phyloP scores from a whole-genome alignment of 2,329 filamentous ascomycete genomes.

The Pseudogymnoascus verrucosus region DNA sequence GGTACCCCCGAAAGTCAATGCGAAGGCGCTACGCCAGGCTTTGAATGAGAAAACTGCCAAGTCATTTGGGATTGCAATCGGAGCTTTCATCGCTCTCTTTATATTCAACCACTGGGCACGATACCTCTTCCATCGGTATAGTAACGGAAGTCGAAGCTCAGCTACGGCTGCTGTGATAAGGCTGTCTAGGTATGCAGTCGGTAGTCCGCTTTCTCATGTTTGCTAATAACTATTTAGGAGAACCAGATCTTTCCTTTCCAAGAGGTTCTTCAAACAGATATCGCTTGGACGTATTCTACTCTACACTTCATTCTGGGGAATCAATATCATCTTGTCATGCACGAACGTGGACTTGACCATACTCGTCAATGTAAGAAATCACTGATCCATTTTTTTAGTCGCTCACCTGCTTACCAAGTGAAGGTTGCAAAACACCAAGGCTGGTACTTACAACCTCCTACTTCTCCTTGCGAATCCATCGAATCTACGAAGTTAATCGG shows the following conservation, averaged over 20 bases:
- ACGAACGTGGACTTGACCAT: constrained; percentile 20
- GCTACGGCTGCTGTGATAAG: background rate
- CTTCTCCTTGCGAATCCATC: constrained; percentile 16
- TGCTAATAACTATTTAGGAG: constrained; percentile 7
- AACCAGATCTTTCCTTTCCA: constrained; percentile 22
- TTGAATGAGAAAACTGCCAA: constrained; percentile 5
- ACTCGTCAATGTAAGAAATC: constrained; percentile 15
- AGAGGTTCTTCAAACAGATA: constrained; percentile 31
- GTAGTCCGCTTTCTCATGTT: background rate
- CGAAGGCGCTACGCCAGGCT: background rate
- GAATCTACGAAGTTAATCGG: constrained; percentile 13
- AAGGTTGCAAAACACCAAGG: constrained; percentile 11
- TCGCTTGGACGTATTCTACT: constrained; percentile 33
- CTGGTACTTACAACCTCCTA: constrained; percentile 19
- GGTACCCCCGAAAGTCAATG: background rate
- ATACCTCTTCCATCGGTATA: background rate
- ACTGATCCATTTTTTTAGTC: background rate
- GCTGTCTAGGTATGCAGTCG: constrained; percentile 4
- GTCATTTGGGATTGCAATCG: constrained; percentile 16
- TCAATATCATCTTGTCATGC: constrained; percentile 32
- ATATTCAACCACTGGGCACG: constrained; percentile 15
- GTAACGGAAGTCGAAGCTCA: background rate
- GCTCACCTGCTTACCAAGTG: background rate
- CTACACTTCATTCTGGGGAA: constrained; percentile 28
- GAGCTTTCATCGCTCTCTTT: constrained; percentile 14